Evolutionary conservation across 73 alveolate species (phyloP).

Genomic region (Vitrella brassicaformis): DNA sequence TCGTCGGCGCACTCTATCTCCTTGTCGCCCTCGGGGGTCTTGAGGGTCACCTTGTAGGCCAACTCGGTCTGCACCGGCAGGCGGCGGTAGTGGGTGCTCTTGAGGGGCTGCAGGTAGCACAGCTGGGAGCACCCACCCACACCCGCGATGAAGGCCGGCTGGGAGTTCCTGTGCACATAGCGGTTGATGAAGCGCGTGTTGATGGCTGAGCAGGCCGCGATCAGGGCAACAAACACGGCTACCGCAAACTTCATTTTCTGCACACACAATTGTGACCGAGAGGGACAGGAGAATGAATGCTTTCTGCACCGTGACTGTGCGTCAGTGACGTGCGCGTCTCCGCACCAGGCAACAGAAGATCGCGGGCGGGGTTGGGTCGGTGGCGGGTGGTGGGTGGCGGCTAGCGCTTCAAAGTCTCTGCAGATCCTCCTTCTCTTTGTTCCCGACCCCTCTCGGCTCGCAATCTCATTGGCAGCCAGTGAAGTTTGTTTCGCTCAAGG

Average conservation of each 20-base stretch:
- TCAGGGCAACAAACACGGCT: not conserved
- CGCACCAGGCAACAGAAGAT: too few species aligned
- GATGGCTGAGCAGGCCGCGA: not conserved
- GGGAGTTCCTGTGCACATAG: not conserved
- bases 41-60: conserved; percentile 6
- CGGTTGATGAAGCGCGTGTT: not conserved
- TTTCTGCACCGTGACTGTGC: too few species aligned
- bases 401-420: too few species aligned
- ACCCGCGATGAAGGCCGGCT: not conserved
- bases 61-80: not conserved
- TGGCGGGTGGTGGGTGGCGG: too few species aligned
- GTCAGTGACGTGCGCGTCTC: too few species aligned
- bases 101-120: not conserved
- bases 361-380: too few species aligned
- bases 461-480: too few species aligned
- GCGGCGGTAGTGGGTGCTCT: too few species aligned
- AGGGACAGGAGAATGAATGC: too few species aligned
- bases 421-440: too few species aligned
- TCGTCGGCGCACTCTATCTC: conserved; percentile 1
- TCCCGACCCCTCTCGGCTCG: too few species aligned
- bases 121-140: not conserved
- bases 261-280: not conserved
- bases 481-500: too few species aligned
- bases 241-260: not conserved
- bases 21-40: conserved; percentile 6